Conservation (phyloP, 192 early-diverging fungal genomes). For the Coemansia sp. region DNA sequence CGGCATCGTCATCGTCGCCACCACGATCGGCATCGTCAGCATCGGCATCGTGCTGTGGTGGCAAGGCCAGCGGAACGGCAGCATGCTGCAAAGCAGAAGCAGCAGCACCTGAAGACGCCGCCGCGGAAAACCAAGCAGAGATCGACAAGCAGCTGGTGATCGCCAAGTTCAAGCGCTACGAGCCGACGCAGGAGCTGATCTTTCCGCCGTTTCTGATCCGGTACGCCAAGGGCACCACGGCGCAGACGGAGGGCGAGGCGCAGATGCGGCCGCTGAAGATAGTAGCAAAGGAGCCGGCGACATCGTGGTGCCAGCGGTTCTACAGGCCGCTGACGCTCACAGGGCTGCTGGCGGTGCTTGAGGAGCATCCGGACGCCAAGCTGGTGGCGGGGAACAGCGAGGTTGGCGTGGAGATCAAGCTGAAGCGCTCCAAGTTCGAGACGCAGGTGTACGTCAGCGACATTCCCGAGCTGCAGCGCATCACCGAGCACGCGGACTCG, state of each 20-base stretch:
- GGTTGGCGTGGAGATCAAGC: conserved; percentile 75
- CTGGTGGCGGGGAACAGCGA: conserved; percentile 83
- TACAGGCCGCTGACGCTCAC: conserved; percentile 59
- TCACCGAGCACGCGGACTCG: conserved; percentile 28
- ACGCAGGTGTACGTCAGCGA: conserved; percentile 68
- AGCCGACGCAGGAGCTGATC: conserved; percentile 64
- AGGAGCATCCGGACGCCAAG: conserved; percentile 65
- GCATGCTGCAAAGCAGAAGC: conserved; percentile 20
- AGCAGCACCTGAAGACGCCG: not conserved
- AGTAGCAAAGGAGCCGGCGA: not conserved
- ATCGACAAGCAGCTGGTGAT: conserved; percentile 37
- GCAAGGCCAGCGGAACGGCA: not conserved
- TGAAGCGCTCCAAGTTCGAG: conserved; percentile 69
- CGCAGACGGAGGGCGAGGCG: conserved; percentile 5
- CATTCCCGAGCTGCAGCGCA: conserved; percentile 64
- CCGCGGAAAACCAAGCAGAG: conserved; percentile 24
- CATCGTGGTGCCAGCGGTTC: conserved; percentile 35
- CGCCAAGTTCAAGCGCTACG: conserved; percentile 60
- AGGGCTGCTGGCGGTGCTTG: conserved; percentile 57
- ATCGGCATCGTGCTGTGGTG: conserved; percentile 13
- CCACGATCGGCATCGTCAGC: not conserved
- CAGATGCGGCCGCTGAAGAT: conserved; percentile 30
- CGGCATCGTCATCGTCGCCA: not conserved
- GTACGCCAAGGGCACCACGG: conserved; percentile 43
- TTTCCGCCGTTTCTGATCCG: conserved; percentile 69